These are phyloP conservation scores for Trichoderma sp. DNA, from an alignment of 2,329 filamentous ascomycete genomes.

Conservation along the genomic window DNA sequence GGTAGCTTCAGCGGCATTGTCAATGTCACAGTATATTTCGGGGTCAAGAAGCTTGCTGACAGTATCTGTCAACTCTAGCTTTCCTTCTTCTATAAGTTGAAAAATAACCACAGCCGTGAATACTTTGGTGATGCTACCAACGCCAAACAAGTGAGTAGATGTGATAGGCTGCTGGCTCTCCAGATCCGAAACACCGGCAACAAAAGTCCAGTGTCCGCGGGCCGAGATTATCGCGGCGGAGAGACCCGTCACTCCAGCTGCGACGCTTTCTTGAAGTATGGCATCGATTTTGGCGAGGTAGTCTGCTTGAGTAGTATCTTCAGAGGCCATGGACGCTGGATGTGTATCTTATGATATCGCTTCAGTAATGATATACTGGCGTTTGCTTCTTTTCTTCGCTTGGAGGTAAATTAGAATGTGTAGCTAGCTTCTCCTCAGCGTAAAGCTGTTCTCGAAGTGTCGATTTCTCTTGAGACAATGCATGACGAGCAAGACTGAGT, in stretches of 20 bases:
- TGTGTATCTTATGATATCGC: neutral
- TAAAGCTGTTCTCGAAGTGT: neutral
- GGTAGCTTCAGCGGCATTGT: slow-evolving; percentile 15
- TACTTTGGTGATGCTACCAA: slow-evolving; percentile 24
- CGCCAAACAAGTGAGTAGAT: slow-evolving; percentile 19
- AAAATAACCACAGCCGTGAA: slow-evolving; percentile 20
- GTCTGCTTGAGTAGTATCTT: neutral
- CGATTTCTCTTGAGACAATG: neutral
- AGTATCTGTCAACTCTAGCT: slow-evolving; percentile 15
- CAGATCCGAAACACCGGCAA: slow-evolving; percentile 5
- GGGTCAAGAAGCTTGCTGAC: slow-evolving; percentile 12
- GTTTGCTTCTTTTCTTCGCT: neutral
- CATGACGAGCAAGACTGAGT: neutral
- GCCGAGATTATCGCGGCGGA: slow-evolving; percentile 14
- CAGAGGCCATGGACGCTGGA: neutral
- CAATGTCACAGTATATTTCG: slow-evolving; percentile 12
- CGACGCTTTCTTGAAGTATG: slow-evolving; percentile 9
- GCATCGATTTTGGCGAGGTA: neutral
- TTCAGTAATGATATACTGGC: too few relatives aligned
- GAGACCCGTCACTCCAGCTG: slow-evolving; percentile 15
- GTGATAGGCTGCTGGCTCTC: slow-evolving; percentile 2
- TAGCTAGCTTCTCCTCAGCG: neutral
- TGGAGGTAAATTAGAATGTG: neutral
- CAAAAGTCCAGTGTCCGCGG: slow-evolving; percentile 7
- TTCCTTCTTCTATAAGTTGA: slow-evolving; percentile 22